Conservation (phyloP, 2,329 filamentous ascomycete genomes). For the Venturia asperata region DNA sequence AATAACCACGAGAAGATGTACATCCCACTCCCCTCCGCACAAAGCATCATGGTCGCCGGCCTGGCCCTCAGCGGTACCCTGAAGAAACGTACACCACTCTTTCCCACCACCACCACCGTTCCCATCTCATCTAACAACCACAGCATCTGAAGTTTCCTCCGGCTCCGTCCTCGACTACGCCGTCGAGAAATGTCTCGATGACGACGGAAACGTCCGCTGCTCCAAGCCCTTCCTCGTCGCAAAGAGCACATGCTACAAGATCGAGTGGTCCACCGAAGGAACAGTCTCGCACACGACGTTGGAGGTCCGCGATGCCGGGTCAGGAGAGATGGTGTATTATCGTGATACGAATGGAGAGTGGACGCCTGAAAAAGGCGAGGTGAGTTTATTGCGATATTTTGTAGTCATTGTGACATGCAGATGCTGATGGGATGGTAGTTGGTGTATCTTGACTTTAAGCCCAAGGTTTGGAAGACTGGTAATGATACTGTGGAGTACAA, state of each 20-base stretch:
- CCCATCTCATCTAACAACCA: background rate
- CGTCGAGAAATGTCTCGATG: conserved; percentile 34
- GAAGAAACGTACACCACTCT: conserved; percentile 12
- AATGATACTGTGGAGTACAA: conserved; percentile 41
- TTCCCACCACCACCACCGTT: background rate
- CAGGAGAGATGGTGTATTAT: conserved; percentile 39
- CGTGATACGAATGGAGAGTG: conserved; percentile 42
- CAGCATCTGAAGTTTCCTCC: conserved; percentile 14
- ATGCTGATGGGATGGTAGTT: conserved; percentile 23
- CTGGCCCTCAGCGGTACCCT: conserved; percentile 17
- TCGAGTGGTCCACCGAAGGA: conserved; percentile 38
- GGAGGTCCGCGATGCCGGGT: conserved; percentile 34
- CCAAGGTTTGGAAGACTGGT: conserved; percentile 39
- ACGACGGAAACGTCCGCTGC: conserved; percentile 35
- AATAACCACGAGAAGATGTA: conserved; percentile 9
- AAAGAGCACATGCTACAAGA: conserved; percentile 36
- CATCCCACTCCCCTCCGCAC: conserved; percentile 15
- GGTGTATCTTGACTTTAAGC: conserved; percentile 40
- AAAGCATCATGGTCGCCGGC: conserved; percentile 15
- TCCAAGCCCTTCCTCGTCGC: conserved; percentile 37
- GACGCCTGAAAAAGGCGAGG: conserved; percentile 37
- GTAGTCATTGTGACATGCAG: background rate
- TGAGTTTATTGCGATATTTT: background rate
- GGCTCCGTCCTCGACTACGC: conserved; percentile 22
- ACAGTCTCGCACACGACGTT: conserved; percentile 37